These are phyloP conservation scores for Schwanniomyces polymorphus DNA, from an alignment of 805 yeast species.

Conservation along the genomic window DNA sequence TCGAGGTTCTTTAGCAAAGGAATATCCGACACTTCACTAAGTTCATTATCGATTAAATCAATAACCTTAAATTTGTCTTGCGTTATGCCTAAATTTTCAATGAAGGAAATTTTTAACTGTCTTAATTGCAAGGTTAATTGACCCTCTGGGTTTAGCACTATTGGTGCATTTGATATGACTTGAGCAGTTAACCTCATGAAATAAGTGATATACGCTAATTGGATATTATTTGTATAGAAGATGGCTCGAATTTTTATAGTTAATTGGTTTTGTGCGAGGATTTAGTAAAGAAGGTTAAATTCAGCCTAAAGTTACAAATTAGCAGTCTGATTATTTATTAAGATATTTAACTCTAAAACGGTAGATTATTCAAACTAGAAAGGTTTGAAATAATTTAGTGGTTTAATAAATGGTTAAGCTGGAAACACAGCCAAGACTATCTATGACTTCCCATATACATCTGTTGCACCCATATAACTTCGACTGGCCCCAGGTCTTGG, in stretches of 20 bases:
- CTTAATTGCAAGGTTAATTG: conserved; percentile 36
- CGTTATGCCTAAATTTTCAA: conserved; percentile 36
- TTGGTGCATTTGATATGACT: conserved; percentile 28
- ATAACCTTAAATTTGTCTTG: conserved; percentile 47
- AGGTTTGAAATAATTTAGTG: background rate
- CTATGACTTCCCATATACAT: conserved; percentile 45
- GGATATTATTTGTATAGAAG: background rate
- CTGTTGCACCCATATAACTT: conserved; percentile 38
- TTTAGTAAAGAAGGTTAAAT: background rate
- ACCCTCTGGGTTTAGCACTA: conserved; percentile 34
- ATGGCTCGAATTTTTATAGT: background rate
- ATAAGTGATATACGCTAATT: background rate
- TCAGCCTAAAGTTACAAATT: background rate
- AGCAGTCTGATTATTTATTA: background rate
- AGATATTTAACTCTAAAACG: background rate
- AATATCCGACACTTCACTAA: conserved; percentile 52
- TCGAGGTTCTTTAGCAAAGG: conserved; percentile 45
- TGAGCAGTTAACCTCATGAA: conserved; percentile 37
- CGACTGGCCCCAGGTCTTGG: conserved; percentile 43
- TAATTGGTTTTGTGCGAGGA: background rate
- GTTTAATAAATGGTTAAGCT: conserved; percentile 35
- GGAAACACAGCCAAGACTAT: conserved; percentile 34
- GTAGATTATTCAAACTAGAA: background rate
- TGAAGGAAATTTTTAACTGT: conserved; percentile 26
- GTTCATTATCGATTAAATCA: conserved; percentile 75